Percentiles rank a stretch among this genome's conserved stretches.
These are phyloP conservation scores for Fusarium solani-melongenae DNA, from an alignment of 2,329 filamentous ascomycete species.

Conservation along the genomic window DNA sequence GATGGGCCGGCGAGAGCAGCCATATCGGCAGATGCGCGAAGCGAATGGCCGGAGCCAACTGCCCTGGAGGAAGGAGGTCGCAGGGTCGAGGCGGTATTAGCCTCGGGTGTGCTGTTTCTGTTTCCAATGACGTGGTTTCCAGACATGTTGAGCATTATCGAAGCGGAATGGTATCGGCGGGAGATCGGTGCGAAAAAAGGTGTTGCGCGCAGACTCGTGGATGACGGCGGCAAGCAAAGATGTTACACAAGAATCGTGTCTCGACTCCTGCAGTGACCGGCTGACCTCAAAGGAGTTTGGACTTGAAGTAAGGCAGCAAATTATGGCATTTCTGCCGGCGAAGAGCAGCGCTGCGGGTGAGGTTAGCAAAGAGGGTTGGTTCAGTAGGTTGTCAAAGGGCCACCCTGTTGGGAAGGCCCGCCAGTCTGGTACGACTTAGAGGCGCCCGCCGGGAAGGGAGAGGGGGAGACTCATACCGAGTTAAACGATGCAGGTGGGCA, in stretches of 20 bases:
- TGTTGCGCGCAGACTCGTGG: conserved; percentile 31
- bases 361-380: conserved; percentile 32
- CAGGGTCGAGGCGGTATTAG: conserved; percentile 81
- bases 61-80: conserved; percentile 84
- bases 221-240: conserved; percentile 30
- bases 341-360: conserved; percentile 35
- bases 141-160: conserved; percentile 70
- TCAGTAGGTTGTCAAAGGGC: conserved; percentile 3
- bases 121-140: conserved; percentile 80
- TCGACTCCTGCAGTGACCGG: conserved; percentile 81
- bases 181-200: conserved; percentile 16
- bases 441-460: conserved; percentile 13
- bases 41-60: conserved; percentile 82
- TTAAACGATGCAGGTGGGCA: conserved; percentile 43
- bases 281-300: conserved; percentile 81
- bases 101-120: conserved; percentile 97
- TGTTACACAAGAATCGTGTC: conserved; percentile 45
- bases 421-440: conserved; percentile 31
- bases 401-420: conserved; percentile 13
- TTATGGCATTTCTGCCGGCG: conserved; percentile 48
- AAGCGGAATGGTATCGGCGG: conserved; percentile 10
- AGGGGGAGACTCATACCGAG: conserved; percentile 39
- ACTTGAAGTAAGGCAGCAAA: conserved; percentile 44
- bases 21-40: conserved; percentile 97
- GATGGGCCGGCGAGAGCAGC: conserved; percentile 78